These are phyloP conservation scores for Aspergillus affinis DNA, from an alignment of 495 filamentous ascomycete genomes.

Conservation along the genomic window DNA sequence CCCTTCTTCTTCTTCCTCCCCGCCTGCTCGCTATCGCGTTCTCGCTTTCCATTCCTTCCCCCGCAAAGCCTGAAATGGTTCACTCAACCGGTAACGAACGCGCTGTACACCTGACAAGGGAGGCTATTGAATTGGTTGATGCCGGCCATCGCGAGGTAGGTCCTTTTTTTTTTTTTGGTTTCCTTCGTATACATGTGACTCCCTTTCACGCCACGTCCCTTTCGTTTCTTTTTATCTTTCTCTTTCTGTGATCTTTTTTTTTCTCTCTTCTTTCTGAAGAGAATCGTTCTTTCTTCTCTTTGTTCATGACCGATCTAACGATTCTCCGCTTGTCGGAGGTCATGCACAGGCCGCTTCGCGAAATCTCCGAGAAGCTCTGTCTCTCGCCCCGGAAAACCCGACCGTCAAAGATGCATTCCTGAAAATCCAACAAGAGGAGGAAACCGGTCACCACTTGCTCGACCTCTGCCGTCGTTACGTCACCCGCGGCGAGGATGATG, in stretches of 20 bases:
- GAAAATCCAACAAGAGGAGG: conserved; percentile 51
- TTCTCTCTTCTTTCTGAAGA: no score
- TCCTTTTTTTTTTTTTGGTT: conserved; percentile 3
- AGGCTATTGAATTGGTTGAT: conserved; percentile 51
- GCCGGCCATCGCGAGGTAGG: conserved; percentile 50
- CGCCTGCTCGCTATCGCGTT: conserved; percentile 8
- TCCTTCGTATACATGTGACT: background rate
- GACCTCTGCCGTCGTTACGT: conserved; percentile 56
- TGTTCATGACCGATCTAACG: background rate
- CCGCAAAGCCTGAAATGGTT: conserved; percentile 46
- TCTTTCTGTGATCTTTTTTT: background rate
- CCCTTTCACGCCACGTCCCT: no score
- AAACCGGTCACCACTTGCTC: conserved; percentile 47
- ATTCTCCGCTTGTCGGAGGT: conserved; percentile 9
- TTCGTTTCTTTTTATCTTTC: no score
- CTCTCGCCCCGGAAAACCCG: conserved; percentile 57
- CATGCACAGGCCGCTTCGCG: conserved; percentile 53
- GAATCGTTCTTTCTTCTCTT: conserved; percentile 4
- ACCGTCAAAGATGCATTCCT: conserved; percentile 53
- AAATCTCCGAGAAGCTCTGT: conserved; percentile 61
- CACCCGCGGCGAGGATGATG: conserved; percentile 47
- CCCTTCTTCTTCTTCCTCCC: conserved; percentile 13
- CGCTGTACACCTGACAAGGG: conserved; percentile 48
- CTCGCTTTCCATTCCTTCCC: conserved; percentile 13
- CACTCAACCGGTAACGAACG: conserved; percentile 47